Percentiles rank a stretch among this genome's conserved stretches.
phyloP scores from a whole-genome alignment of 2,329 filamentous ascomycete species.

The Fusarium xylarioides region DNA sequence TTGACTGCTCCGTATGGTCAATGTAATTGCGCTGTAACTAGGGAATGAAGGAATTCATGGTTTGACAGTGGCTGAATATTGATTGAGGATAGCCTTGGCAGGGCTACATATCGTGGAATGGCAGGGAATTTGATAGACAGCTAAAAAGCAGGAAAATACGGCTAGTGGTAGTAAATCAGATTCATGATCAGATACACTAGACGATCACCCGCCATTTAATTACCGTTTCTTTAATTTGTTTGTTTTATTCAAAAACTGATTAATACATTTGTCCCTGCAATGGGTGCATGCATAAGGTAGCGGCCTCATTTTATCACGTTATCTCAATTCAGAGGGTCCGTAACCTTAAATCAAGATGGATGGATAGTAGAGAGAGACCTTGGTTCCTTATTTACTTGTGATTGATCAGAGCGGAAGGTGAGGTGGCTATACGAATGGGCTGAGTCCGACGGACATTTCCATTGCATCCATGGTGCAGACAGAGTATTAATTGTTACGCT shows the following conservation, averaged over 20 bases:
- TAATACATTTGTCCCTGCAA: neutral
- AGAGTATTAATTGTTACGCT: conserved; percentile 20
- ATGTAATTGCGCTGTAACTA: neutral
- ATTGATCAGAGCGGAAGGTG: neutral
- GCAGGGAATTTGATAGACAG: neutral
- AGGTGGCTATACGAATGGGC: conserved; percentile 30
- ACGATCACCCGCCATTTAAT: neutral
- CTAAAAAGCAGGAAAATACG: neutral
- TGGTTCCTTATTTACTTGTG: neutral
- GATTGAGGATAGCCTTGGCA: neutral
- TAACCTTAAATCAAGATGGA: conserved; percentile 9
- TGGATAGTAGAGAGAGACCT: neutral
- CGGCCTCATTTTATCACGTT: conserved; percentile 1
- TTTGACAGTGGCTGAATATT: conserved; percentile 20
- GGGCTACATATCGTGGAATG: conserved; percentile 22
- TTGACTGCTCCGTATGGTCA: neutral
- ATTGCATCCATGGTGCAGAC: neutral
- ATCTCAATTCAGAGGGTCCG: neutral
- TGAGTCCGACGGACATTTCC: conserved; percentile 23
- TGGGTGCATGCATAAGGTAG: neutral
- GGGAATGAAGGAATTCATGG: neutral
- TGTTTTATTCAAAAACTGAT: conserved; percentile 1
- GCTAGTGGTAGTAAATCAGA: neutral
- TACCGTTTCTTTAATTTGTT: neutral
- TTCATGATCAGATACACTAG: neutral